Evolutionary conservation across 257 asterid genomes (phyloP), one percentile per base, ranked within the genome.

Genomic region (Osmanthus fragrans): DNA sequence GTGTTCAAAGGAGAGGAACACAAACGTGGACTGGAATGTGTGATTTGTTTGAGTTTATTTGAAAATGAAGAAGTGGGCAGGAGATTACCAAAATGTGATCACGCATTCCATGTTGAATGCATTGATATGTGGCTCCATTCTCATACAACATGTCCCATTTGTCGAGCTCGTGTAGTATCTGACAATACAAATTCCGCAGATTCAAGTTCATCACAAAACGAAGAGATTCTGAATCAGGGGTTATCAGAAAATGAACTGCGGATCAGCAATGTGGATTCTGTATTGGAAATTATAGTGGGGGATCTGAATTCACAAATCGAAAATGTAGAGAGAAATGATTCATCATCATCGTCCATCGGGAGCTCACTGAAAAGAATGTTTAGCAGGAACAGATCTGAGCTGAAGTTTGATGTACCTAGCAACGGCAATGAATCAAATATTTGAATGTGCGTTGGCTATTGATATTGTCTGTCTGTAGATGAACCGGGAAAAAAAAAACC

Each of bases 111-210:
- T 54, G 90, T 86, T 1, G 91, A 81, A 5, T 91, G 97, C 73
- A 88, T 91, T 51, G 93, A 91, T 60, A 88, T 83, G 90, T 91
- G 97, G 95, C 84, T 90, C 45, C 78, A 76, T 74, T 91, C 92
- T 37, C 97, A 91, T 73, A 56, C 84, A 0, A 85, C 89, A 4
- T 91, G 97, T 63, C 97, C 97, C 1, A 73, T 88, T 54, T 91
- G 93, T 65, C 92, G 97, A 1, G 85, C 88, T 21, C 85, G 88
- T 0, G 81, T 81, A 0, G 34, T 72, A 2, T 25, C 16, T 10
- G 71, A 72, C 2, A 25, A 30, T 9, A 56, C 32, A 15, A 30
- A 10, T 25, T 63, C 1, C 33, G 23, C 3, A 9, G 65, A 67
- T 11, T 16, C 5, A 4, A 29, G 27, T 15, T 42, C 45, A 10